Conservation (phyloP, 148 eudicot species). For the Silene latifolia region DNA sequence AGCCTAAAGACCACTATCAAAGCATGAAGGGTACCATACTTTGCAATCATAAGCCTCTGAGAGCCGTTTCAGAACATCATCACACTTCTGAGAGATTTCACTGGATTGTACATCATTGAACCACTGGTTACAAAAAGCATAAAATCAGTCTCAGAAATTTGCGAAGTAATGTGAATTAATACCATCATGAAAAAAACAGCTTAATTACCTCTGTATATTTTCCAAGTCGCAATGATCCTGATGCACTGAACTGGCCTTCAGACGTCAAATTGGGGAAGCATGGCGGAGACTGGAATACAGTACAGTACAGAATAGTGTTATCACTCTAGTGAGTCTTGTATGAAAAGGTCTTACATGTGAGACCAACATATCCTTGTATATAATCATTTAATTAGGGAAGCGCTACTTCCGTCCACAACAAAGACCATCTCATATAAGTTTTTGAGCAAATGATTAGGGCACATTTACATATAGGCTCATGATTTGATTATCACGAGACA, state of each 20-base stretch:
- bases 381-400: no score
- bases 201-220: conserved; percentile 77
- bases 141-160: background rate
- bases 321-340: no score
- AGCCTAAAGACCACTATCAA: background rate
- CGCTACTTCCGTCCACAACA: no score
- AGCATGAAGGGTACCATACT: conserved; percentile 37
- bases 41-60: conserved; percentile 64
- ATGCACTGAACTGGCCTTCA: conserved; percentile 34
- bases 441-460: no score
- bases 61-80: conserved; percentile 60
- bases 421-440: background rate
- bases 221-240: conserved; percentile 66
- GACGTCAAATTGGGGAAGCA: conserved; percentile 72
- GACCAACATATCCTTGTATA: background rate
- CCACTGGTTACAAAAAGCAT: conserved; percentile 57
- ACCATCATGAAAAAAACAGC: background rate
- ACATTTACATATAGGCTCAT: no score
- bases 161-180: background rate
- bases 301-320: conserved; percentile 7
- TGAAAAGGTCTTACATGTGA: background rate
- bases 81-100: conserved; percentile 82
- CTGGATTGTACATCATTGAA: conserved; percentile 87
- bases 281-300: conserved; percentile 59
- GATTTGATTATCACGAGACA: no score